Evolutionary conservation across 192 early-diverging fungal species (phyloP).

Genomic region (Rhizophlyctis rosea): DNA sequence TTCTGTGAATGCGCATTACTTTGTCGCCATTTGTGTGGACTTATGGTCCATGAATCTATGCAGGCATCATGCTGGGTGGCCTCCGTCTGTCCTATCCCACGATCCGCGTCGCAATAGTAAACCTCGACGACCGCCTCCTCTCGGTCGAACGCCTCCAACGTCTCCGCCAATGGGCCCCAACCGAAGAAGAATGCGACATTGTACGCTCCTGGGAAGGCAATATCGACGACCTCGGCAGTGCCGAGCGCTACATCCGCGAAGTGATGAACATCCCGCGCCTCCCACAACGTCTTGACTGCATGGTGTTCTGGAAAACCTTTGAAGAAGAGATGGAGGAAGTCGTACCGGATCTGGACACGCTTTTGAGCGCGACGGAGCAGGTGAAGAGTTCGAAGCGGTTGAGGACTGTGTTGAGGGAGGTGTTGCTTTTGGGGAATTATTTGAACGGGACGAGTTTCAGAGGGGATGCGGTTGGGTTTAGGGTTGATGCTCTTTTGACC

Average conservation of each 20-base stretch:
- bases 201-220: slow-evolving; percentile 43
- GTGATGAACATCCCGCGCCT: slow-evolving; percentile 42
- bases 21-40: slow-evolving; percentile 7
- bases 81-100: slow-evolving; percentile 25
- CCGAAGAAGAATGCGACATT: slow-evolving; percentile 39
- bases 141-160: slow-evolving; percentile 32
- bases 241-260: slow-evolving; percentile 42
- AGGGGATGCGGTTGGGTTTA: slow-evolving; percentile 50
- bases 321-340: slow-evolving; percentile 47
- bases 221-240: slow-evolving; percentile 33
- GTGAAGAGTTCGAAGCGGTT: slow-evolving; percentile 29
- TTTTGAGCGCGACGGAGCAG: slow-evolving; percentile 34
- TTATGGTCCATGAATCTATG: neutral
- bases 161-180: slow-evolving; percentile 35
- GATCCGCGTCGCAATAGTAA: slow-evolving; percentile 38
- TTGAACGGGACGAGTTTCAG: slow-evolving; percentile 48
- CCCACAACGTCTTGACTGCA: slow-evolving; percentile 28
- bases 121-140: slow-evolving; percentile 35
- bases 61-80: slow-evolving; percentile 36
- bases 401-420: slow-evolving; percentile 28
- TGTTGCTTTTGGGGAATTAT: slow-evolving; percentile 51
- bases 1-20: slow-evolving; percentile 15
- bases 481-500: slow-evolving; percentile 34
- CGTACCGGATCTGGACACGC: slow-evolving; percentile 33
- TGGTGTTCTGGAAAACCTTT: slow-evolving; percentile 42